phyloP scores from a whole-genome alignment of 345 rosid genomes.

The Eucalyptus regnans region DNA sequence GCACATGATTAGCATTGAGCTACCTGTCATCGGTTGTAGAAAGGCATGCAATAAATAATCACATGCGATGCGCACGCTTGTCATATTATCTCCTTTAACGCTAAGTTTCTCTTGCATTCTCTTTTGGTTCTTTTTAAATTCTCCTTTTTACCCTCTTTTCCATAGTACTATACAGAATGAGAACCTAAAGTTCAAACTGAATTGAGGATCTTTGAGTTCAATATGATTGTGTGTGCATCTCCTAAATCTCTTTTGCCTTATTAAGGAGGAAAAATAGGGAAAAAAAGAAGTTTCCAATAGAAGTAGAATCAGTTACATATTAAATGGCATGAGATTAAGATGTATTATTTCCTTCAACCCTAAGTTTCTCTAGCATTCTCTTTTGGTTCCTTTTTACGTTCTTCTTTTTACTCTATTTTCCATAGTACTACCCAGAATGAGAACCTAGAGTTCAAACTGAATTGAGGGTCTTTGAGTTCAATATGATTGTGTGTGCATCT shows the following conservation, averaged over 20 bases:
- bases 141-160: neutral
- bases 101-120: neutral
- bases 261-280: neutral
- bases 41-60: neutral
- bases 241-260: neutral
- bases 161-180: neutral
- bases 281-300: neutral
- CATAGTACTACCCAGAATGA: neutral
- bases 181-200: neutral
- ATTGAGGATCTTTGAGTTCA: neutral
- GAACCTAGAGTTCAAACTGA: neutral
- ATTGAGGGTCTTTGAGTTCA: neutral
- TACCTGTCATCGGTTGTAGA: neutral
- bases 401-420: neutral
- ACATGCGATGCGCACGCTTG: neutral
- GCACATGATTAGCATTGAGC: neutral
- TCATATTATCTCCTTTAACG: neutral
- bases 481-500: neutral
- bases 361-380: neutral
- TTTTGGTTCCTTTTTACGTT: neutral
- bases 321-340: neutral
- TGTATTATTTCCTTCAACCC: neutral
- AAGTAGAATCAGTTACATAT: neutral
- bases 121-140: neutral
- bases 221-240: neutral